Evolutionary conservation across 805 yeast genomes (phyloP), one percentile per base, ranked within the genome.

Genomic region (Cyberlindnera sargentensis): DNA sequence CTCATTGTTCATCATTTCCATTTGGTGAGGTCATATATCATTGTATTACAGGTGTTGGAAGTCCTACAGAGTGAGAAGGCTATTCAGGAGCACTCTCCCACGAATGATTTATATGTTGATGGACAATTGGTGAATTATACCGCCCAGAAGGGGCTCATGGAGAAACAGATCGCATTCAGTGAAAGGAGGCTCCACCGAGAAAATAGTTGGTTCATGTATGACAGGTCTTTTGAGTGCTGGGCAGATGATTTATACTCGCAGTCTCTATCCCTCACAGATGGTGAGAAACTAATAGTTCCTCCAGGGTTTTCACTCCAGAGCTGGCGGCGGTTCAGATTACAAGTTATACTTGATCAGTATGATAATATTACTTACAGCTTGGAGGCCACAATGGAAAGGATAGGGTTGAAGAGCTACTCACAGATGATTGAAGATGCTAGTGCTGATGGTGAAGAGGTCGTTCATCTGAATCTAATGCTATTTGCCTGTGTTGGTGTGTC

Each of bases 171-270:
- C 8, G 23, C 29, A 15, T 27, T 30, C 6, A 46, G 44, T 38
- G 31, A 40, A 15, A 33, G 26, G 20, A 40, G 46, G 20, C 26
- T 43, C 20, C 10, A 30, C 3, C 29, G 15, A 23, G 30, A 23
- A 26, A 23, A 37, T 34, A 15, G 26, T 25, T 47, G 48, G 48
- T 47, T 45, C 27, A 42, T 43, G 23, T 25, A 26, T n/a, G 44
- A 40, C n/a, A 4, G 26, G 29, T 29, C 39, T 6, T 43, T 40
- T 20, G 28, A 39, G 8, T 37, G 33, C 3, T 37, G 44, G 29
- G 44, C 41, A 3, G 40, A 42, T 10, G 24, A 3, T 7, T 23
- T 43, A 3, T 38, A 30, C 9, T 8, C 8, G 7, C 15, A 31
- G 33, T 6, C 33, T 5, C 10, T 31, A 20, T 39, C 41, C 4